These are phyloP conservation scores for Coniochaeta prunicola DNA, from an alignment of 2,329 filamentous ascomycete species.

Conservation along the genomic window DNA sequence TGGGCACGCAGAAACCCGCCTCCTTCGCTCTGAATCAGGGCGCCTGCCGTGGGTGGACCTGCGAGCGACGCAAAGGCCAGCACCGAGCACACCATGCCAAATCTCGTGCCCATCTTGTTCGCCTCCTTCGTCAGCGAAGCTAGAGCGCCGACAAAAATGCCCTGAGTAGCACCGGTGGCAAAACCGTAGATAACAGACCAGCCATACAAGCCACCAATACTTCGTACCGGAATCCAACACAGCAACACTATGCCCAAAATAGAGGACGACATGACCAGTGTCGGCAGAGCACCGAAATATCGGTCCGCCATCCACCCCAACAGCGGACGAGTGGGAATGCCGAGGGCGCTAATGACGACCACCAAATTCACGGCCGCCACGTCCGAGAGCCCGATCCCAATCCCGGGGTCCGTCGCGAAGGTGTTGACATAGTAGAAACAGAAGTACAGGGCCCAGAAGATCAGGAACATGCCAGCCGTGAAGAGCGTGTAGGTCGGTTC, in stretches of 20 bases:
- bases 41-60: conserved; percentile 31
- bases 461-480: conserved; percentile 7
- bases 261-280: conserved; percentile 35
- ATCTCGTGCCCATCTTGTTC: conserved; percentile 30
- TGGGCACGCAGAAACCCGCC: conserved; percentile 33
- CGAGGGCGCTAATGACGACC: conserved; percentile 51
- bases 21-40: conserved; percentile 28
- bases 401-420: conserved; percentile 20
- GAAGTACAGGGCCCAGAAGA: conserved; percentile 11
- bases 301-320: conserved; percentile 46
- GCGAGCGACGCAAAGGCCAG: conserved; percentile 29
- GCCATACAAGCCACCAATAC: background rate
- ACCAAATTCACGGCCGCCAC: conserved; percentile 45
- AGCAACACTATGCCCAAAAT: conserved; percentile 37
- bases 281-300: conserved; percentile 35
- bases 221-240: conserved; percentile 43
- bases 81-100: conserved; percentile 32
- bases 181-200: conserved; percentile 34
- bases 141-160: conserved; percentile 26
- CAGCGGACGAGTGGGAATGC: conserved; percentile 45
- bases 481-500: conserved; percentile 9
- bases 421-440: conserved; percentile 12
- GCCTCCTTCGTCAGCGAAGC: conserved; percentile 30
- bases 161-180: conserved; percentile 29
- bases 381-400: conserved; percentile 33